Percentiles rank a stretch among this genome's conserved stretches.
These are phyloP conservation scores for Russula compacta DNA, from an alignment of 768 basidiomycete species.

Conservation along the genomic window DNA sequence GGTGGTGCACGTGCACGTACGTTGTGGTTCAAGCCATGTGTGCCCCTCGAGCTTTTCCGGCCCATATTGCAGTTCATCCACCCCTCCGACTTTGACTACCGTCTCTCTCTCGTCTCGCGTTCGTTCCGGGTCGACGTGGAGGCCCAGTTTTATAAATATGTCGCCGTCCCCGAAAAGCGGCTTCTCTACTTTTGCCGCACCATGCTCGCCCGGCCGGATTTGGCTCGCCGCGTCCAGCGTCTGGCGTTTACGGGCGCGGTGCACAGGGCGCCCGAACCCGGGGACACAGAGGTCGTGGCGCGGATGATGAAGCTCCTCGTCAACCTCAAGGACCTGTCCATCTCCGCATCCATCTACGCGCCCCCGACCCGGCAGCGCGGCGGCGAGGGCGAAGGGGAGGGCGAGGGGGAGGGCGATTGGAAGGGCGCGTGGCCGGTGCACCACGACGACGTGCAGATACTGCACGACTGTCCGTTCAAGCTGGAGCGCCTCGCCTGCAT, in stretches of 20 bases:
- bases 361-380: not conserved
- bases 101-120: constrained; percentile 3
- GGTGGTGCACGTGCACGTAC: too few relatives aligned
- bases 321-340: constrained; percentile 16
- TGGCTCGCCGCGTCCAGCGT: constrained; percentile 12
- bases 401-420: too few relatives aligned
- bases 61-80: constrained; percentile 6
- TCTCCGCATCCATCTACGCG: not conserved
- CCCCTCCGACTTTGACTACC: constrained; percentile 3
- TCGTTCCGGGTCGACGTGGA: constrained; percentile 7
- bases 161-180: constrained; percentile 4
- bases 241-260: constrained; percentile 10
- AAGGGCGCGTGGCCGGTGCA: not conserved
- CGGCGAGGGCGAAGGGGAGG: too few relatives aligned
- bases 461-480: constrained; percentile 8
- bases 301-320: constrained; percentile 6
- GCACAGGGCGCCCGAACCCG: constrained; percentile 3
- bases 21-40: not conserved
- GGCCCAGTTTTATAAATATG: constrained; percentile 7
- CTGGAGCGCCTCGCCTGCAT: constrained; percentile 8
- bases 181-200: constrained; percentile 13
- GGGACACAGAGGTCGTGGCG: constrained; percentile 1
- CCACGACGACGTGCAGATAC: constrained; percentile 3
- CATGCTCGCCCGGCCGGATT: constrained; percentile 14
- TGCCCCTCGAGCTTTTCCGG: constrained; percentile 10